Conservation (phyloP, 495 filamentous ascomycete species). For the Penicillium simplicissimum region DNA sequence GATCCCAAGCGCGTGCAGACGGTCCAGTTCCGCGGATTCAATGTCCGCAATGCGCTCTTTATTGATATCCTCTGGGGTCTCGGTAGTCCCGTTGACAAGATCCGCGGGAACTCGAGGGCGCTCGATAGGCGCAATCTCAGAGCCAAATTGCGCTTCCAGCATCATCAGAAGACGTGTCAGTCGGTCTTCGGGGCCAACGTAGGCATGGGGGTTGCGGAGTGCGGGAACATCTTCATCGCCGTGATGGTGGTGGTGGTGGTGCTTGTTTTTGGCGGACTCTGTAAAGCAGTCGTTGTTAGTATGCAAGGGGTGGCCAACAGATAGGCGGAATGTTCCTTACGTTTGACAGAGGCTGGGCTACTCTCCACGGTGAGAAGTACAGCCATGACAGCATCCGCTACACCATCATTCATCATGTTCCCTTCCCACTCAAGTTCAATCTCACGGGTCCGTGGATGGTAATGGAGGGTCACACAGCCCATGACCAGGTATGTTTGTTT, state of each 20-base stretch:
- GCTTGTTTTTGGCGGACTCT: slow-evolving; percentile 58
- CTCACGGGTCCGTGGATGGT: slow-evolving; percentile 63
- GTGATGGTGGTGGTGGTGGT: slow-evolving; percentile 56
- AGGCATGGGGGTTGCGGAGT: slow-evolving; percentile 67
- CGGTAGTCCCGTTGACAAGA: slow-evolving; percentile 40
- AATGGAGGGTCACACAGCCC: slow-evolving; percentile 81
- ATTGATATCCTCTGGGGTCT: slow-evolving; percentile 27
- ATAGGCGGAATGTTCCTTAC: slow-evolving; percentile 50
- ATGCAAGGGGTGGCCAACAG: background rate
- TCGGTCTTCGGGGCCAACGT: slow-evolving; percentile 68
- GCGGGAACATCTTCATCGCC: slow-evolving; percentile 31
- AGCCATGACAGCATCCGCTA: slow-evolving; percentile 92
- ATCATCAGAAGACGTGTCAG: slow-evolving; percentile 88
- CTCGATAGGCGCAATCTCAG: slow-evolving; percentile 70
- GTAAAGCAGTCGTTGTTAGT: background rate
- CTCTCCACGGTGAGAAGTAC: slow-evolving; percentile 87
- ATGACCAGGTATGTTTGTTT: slow-evolving; percentile 73
- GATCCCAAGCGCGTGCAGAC: slow-evolving; percentile 77
- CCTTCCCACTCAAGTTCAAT: slow-evolving; percentile 96
- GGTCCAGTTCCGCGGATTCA: slow-evolving; percentile 59
- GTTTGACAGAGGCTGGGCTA: slow-evolving; percentile 90
- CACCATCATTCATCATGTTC: slow-evolving; percentile 95
- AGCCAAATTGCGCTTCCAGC: slow-evolving; percentile 94
- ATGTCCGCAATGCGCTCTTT: slow-evolving; percentile 54
- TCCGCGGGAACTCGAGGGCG: slow-evolving; percentile 56